Conservation (phyloP, 2,329 filamentous ascomycete genomes). For the Ascochyta lentis region DNA sequence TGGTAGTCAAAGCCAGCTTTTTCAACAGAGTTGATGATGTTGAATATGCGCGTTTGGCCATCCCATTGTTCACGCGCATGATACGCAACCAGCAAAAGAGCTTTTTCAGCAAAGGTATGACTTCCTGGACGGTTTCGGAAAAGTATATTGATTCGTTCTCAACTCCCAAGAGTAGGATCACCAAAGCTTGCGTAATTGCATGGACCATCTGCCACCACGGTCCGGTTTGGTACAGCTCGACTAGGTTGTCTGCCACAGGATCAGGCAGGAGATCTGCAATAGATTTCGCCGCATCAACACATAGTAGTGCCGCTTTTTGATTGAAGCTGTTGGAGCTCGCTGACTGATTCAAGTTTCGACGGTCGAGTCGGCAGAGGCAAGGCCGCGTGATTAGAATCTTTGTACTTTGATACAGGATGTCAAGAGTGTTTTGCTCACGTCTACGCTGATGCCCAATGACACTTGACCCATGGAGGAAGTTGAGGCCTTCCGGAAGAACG, state of each 20-base stretch:
- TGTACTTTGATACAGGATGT: conserved; percentile 29
- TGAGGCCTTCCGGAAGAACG: conserved; percentile 34
- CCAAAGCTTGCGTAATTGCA: conserved; percentile 47
- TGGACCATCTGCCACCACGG: conserved; percentile 50
- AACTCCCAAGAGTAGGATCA: conserved; percentile 48
- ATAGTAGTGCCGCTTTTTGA: conserved; percentile 37
- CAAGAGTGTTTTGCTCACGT: conserved; percentile 27
- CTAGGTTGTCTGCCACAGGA: conserved; percentile 7
- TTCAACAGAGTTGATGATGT: conserved; percentile 26
- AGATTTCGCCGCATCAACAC: conserved; percentile 43
- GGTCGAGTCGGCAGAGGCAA: conserved; percentile 48
- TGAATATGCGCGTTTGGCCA: conserved; percentile 41
- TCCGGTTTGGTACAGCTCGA: conserved; percentile 23
- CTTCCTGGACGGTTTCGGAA: conserved; percentile 28
- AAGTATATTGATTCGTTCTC: conserved; percentile 30
- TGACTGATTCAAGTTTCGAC: conserved; percentile 40
- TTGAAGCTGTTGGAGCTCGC: conserved; percentile 41
- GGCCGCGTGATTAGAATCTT: conserved; percentile 49
- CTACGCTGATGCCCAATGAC: background rate
- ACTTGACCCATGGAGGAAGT: conserved; percentile 13
- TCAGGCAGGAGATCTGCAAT: conserved; percentile 45
- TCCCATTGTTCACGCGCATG: conserved; percentile 38
- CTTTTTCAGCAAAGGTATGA: conserved; percentile 39
- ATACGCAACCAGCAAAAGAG: conserved; percentile 43
- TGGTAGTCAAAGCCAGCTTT: conserved; percentile 17